Evolutionary conservation across 306 rosid species (phyloP).

Genomic region (Inga leiocalycina): DNA sequence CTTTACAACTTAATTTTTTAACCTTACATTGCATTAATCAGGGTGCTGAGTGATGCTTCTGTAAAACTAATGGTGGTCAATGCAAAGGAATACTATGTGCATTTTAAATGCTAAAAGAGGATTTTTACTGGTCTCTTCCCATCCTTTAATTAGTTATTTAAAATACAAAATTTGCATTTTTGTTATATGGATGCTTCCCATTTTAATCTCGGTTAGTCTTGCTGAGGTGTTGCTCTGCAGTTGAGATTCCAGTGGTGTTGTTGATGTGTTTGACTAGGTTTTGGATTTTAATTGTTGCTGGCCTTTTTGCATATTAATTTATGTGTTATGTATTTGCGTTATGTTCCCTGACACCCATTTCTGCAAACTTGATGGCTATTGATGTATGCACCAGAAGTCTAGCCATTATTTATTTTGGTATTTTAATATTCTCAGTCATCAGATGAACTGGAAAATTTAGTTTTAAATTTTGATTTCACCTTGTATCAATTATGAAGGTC

Average conservation of each 20-base stretch:
- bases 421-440: not conserved
- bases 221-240: not conserved
- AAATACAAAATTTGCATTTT: not conserved
- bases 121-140: not conserved
- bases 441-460: not conserved
- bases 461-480: constrained; percentile 3
- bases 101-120: not conserved
- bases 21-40: constrained; percentile 7
- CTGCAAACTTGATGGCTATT: not conserved
- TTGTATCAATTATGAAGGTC: not conserved
- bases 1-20: constrained; percentile 27
- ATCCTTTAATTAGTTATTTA: not conserved
- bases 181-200: not conserved
- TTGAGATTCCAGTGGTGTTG: not conserved
- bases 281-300: not conserved
- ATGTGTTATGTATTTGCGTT: not conserved
- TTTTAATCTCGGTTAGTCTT: not conserved
- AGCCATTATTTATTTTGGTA: not conserved
- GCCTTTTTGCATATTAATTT: not conserved
- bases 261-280: not conserved
- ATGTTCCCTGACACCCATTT: not conserved
- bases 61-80: not conserved
- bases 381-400: not conserved
- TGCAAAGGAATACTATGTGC: not conserved
- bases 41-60: not conserved